A percentile compares a stretch with the other conserved stretches of the same genome.
Conservation (phyloP, 441 rosid species). For the Capsella rubella region DNA sequence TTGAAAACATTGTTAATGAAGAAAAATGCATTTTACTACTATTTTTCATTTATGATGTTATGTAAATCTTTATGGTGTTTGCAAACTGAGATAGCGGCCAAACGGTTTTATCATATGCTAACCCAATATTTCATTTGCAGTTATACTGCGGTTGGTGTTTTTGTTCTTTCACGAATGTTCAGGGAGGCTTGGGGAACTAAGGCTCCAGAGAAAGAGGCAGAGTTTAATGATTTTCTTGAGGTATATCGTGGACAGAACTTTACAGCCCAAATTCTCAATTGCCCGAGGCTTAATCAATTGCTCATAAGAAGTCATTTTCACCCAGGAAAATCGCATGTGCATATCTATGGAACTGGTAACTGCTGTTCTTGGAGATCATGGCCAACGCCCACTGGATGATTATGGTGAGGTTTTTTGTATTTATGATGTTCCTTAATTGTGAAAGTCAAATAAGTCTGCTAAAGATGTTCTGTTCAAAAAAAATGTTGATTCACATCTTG, state of each 20-base stretch:
- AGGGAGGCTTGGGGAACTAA: constrained; percentile 92
- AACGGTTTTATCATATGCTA: constrained; percentile 22
- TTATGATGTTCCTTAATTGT: constrained; percentile 12
- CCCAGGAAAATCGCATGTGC: constrained; percentile 77
- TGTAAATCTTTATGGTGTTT: constrained; percentile 23
- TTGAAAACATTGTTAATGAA: background rate
- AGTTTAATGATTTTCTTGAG: constrained; percentile 89
- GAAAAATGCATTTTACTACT: constrained; percentile 30
- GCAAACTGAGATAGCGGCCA: constrained; percentile 16
- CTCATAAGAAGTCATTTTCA: constrained; percentile 31
- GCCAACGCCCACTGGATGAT: constrained; percentile 90
- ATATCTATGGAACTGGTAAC: constrained; percentile 99
- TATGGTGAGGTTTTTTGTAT: constrained; percentile 58
- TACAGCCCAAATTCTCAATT: constrained; percentile 5
- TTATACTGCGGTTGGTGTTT: constrained; percentile 97
- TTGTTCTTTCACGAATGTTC: constrained; percentile 90
- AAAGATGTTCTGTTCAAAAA: constrained; percentile 25
- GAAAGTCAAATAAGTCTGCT: constrained; percentile 17
- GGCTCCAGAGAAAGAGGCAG: constrained; percentile 69
- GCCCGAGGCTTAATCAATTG: constrained; percentile 13
- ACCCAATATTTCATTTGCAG: constrained; percentile 49
- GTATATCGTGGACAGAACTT: constrained; percentile 47
- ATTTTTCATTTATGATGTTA: constrained; percentile 9
- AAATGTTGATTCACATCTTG: constrained; percentile 36
- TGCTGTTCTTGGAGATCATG: constrained; percentile 98